Evolutionary conservation across 2,329 filamentous ascomycete species (phyloP).

Genomic region (Dactylellina leptospora): DNA sequence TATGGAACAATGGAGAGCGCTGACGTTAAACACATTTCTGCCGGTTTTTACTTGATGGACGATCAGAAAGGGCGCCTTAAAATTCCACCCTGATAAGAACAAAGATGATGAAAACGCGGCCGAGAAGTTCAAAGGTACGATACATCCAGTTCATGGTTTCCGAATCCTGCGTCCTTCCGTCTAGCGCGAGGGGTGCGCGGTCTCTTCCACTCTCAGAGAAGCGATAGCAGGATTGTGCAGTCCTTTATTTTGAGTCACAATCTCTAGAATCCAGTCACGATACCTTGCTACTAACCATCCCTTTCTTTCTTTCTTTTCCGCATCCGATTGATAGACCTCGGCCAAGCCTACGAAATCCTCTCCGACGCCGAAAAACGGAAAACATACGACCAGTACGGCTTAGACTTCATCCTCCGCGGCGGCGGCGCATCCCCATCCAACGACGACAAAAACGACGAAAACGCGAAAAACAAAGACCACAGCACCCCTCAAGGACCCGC

Average conservation of each 20-base stretch:
- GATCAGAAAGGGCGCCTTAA: conserved; percentile 57
- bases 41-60: conserved; percentile 23
- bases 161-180: no score
- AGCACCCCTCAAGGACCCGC: conserved; percentile 64
- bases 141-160: conserved; percentile 4
- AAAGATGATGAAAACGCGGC: conserved; percentile 83
- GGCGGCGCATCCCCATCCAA: conserved; percentile 74
- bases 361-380: conserved; percentile 97
- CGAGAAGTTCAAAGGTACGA: conserved; percentile 87
- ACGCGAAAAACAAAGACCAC: conserved; percentile 61
- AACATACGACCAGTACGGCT: conserved; percentile 90
- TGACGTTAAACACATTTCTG: conserved; percentile 44
- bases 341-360: conserved; percentile 96
- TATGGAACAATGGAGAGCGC: conserved; percentile 42
- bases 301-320: conserved; percentile 1
- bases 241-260: background rate
- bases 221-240: no score
- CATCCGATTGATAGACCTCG: conserved; percentile 71
- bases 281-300: conserved; percentile 53
- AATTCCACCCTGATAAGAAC: conserved; percentile 96
- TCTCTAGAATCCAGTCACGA: conserved; percentile 6
- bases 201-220: no score
- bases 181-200: no score
- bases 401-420: conserved; percentile 88
- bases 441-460: conserved; percentile 63